Conservation (phyloP, 2,329 filamentous ascomycete genomes). For the Elsinoe arachidis region DNA sequence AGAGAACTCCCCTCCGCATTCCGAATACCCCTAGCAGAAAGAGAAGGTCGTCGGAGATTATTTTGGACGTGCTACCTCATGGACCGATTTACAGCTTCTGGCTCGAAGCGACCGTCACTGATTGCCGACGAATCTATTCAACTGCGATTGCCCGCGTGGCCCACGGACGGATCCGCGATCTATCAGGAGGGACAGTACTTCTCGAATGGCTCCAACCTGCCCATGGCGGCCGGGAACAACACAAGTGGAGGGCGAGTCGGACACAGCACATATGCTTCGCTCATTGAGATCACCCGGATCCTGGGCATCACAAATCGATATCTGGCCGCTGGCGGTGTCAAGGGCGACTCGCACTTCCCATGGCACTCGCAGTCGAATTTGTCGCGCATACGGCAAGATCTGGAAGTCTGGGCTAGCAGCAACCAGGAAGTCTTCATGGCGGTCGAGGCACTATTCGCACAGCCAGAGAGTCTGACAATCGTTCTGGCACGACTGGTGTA, state of each 20-base stretch:
- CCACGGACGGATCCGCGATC: conserved; percentile 51
- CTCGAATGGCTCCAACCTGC: conserved; percentile 66
- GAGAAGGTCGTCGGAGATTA: conserved; percentile 67
- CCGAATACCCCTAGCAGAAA: conserved; percentile 57
- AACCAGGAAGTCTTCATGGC: conserved; percentile 72
- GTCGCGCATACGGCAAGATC: conserved; percentile 75
- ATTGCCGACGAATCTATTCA: conserved; percentile 69
- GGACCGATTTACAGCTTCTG: conserved; percentile 73
- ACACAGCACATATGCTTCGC: conserved; percentile 68
- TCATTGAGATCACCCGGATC: conserved; percentile 77
- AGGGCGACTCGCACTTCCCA: conserved; percentile 82
- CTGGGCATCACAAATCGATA: conserved; percentile 78
- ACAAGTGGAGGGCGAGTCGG: conserved; percentile 54
- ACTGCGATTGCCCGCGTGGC: conserved; percentile 67
- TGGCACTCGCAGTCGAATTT: conserved; percentile 82
- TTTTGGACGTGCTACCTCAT: conserved; percentile 88
- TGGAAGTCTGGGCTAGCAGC: conserved; percentile 77
- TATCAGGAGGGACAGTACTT: conserved; percentile 73
- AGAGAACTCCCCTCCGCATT: conserved; percentile 60
- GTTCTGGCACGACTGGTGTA: conserved; percentile 81
- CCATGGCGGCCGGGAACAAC: conserved; percentile 19
- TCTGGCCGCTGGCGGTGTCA: conserved; percentile 74
- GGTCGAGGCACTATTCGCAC: conserved; percentile 65
- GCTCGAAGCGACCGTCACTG: conserved; percentile 72
- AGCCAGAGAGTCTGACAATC: conserved; percentile 67